These are phyloP conservation scores for Anastatica hierochuntica DNA, from an alignment of 345 rosid species.

Conservation along the genomic window DNA sequence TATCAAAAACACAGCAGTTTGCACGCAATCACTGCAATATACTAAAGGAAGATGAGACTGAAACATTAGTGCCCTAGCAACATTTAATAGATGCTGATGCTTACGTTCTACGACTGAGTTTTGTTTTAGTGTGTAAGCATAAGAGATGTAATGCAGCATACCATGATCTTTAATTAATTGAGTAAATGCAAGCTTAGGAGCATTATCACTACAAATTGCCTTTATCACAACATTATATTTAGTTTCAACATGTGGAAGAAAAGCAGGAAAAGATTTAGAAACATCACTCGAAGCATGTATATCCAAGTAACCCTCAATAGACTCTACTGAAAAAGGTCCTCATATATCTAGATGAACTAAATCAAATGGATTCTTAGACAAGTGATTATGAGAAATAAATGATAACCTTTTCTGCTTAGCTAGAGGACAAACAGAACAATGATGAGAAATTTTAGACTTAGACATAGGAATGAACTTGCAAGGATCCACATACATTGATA, in stretches of 20 bases:
- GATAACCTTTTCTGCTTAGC: too few species aligned
- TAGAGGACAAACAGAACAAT: too few species aligned
- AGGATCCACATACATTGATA: too few species aligned
- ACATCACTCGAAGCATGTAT: neutral
- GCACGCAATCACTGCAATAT: too few species aligned
- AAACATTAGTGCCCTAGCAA: neutral
- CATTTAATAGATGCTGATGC: neutral
- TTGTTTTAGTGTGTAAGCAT: neutral
- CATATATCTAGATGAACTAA: neutral
- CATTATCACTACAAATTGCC: neutral
- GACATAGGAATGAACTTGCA: too few species aligned
- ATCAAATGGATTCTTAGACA: neutral
- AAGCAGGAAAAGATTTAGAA: neutral
- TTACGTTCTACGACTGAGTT: neutral
- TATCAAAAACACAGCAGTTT: too few species aligned
- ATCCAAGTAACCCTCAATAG: neutral
- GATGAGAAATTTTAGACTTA: too few species aligned
- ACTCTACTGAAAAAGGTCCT: neutral
- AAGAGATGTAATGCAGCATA: neutral
- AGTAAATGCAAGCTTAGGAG: neutral
- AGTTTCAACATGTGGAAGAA: neutral
- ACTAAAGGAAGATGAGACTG: neutral
- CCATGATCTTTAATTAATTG: neutral
- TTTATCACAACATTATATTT: neutral
- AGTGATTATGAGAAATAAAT: neutral